Evolutionary conservation across 345 rosid genomes (phyloP).

Genomic region (Zanthoxylum bungeanum): DNA sequence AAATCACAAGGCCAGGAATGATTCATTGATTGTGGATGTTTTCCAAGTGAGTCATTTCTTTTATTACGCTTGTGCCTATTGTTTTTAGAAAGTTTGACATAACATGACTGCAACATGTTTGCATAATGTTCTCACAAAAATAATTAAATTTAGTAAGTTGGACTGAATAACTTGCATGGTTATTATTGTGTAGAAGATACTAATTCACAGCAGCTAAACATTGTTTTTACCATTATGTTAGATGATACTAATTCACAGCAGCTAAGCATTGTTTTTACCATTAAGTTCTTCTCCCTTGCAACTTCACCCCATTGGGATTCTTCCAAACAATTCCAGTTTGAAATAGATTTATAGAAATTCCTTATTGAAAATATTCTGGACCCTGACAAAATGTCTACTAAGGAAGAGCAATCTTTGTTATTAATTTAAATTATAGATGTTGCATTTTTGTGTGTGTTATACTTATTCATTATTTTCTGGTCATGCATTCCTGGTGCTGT

Average conservation of each 20-base stretch:
- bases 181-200: slow-evolving; percentile 1
- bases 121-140: not conserved
- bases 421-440: not conserved
- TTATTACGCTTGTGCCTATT: slow-evolving; percentile 12
- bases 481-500: not conserved
- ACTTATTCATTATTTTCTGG: not conserved
- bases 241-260: not conserved
- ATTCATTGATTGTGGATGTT: slow-evolving; percentile 94
- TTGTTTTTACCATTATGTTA: not conserved
- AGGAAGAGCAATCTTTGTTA: not conserved
- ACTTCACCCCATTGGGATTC: not conserved
- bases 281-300: not conserved
- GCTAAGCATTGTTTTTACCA: not conserved
- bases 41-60: slow-evolving; percentile 59
- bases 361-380: not conserved
- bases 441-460: not conserved
- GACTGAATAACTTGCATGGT: not conserved
- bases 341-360: not conserved
- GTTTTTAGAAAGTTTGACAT: not conserved
- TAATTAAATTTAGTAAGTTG: not conserved
- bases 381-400: not conserved
- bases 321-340: not conserved
- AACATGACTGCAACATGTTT: not conserved
- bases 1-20: slow-evolving; percentile 89
- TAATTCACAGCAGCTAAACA: not conserved